phyloP scores from a whole-genome alignment of 768 basidiomycete species.

The Nidularia sp. region DNA sequence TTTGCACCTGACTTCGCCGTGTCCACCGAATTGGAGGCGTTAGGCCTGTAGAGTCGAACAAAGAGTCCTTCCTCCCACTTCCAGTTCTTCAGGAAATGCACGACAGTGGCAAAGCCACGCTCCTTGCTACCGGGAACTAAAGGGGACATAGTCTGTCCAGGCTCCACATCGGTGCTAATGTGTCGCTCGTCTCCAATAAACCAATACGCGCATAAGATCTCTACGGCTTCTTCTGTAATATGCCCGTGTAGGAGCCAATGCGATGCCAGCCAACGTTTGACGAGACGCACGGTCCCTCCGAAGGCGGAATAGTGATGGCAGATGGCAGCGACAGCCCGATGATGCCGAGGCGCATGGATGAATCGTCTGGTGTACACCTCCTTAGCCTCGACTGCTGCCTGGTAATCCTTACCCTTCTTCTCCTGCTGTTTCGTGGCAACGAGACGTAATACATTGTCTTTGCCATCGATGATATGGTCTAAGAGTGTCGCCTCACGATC shows the following conservation, averaged over 20 bases:
- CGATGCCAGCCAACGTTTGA: conserved; percentile 89
- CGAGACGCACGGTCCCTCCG: conserved; percentile 79
- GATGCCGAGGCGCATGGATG: conserved; percentile 78
- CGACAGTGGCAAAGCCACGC: conserved; percentile 70
- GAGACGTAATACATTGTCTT: conserved; percentile 31
- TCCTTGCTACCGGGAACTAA: conserved; percentile 72
- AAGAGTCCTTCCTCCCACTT: conserved; percentile 71
- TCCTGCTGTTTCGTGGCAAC: conserved; percentile 22
- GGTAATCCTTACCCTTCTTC: conserved; percentile 42
- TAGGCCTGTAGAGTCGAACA: conserved; percentile 54
- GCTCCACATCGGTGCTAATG: conserved; percentile 23
- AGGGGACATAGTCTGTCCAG: conserved; percentile 27
- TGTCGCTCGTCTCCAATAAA: conserved; percentile 57
- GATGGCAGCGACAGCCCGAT: conserved; percentile 74
- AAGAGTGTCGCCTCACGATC: conserved; percentile 81
- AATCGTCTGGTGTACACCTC: conserved; percentile 68
- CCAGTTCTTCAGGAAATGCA: conserved; percentile 80
- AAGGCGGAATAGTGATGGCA: conserved; percentile 79
- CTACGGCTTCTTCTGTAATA: conserved; percentile 74
- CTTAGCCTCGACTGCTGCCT: conserved; percentile 52
- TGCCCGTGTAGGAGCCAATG: conserved; percentile 83
- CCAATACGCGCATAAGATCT: conserved; percentile 77
- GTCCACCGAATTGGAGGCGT: conserved; percentile 29
- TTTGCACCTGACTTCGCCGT: conserved; percentile 14
- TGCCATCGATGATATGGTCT: conserved; percentile 58